Conservation (phyloP, 2,329 filamentous ascomycete genomes). For the Cordyceps farinosa region DNA sequence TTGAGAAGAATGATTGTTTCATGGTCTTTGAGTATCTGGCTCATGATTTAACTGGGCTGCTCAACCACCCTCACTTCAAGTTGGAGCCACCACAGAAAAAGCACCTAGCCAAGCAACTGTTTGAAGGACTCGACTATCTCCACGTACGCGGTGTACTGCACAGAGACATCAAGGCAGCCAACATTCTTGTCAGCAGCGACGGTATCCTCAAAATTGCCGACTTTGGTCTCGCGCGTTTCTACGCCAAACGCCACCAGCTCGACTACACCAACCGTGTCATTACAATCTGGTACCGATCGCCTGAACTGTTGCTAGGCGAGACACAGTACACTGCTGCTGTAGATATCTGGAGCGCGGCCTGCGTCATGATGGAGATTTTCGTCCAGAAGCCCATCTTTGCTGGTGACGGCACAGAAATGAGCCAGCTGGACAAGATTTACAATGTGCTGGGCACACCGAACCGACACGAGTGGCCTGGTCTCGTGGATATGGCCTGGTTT, state of each 20-base stretch:
- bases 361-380: slow-evolving; percentile 95
- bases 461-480: slow-evolving; percentile 77
- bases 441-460: slow-evolving; percentile 85
- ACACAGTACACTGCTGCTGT: slow-evolving; percentile 87
- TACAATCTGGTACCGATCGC: slow-evolving; percentile 95
- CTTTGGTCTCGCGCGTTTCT: slow-evolving; percentile 94
- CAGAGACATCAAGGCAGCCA: slow-evolving; percentile 96
- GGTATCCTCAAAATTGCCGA: slow-evolving; percentile 91
- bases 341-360: slow-evolving; percentile 96
- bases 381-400: slow-evolving; percentile 91
- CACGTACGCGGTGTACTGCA: slow-evolving; percentile 92
- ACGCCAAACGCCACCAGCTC: slow-evolving; percentile 83
- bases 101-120: slow-evolving; percentile 86
- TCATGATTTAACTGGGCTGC: slow-evolving; percentile 88
- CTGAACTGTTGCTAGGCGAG: slow-evolving; percentile 85
- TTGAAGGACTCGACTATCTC: slow-evolving; percentile 89
- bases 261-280: slow-evolving; percentile 99
- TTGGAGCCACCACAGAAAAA: slow-evolving; percentile 86
- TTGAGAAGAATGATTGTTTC: slow-evolving; percentile 96
- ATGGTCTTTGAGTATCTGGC: slow-evolving; percentile 99
- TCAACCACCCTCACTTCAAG: slow-evolving; percentile 91
- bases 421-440: slow-evolving; percentile 96
- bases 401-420: slow-evolving; percentile 92
- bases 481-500: slow-evolving; percentile 96
- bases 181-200: slow-evolving; percentile 88